Base-by-base conservation (phyloP, 2,329 filamentous ascomycete genomes). In the Hypoxylon sp. region DNA sequence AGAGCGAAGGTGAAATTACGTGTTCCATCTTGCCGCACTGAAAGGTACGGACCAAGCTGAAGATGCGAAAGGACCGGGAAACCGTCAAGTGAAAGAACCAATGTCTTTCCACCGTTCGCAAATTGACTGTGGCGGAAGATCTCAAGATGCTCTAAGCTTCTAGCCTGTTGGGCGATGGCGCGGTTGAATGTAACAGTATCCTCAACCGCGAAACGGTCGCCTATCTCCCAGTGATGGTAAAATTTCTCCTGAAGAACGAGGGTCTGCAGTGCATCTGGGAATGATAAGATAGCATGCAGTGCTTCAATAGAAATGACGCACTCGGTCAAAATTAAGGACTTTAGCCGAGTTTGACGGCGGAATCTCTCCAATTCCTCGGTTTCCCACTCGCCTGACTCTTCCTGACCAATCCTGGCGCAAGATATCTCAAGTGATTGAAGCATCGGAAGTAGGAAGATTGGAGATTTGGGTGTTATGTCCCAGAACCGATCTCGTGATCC, bases 401-500 rank as follows among this genome's bases (percentile, higher is more conserved):
- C 39, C 39, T 65, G 54, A 9, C 59, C 51, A 16, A 70, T 55
- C 5, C 29, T 59, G 21, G 59, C 64, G 29, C 61, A 65, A 7
- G 64, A 68, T 52, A 70, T 68, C 45, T 68, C 58, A 11, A 70
- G 65, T 14, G 55, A 70, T 14, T 59, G 21, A 3, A 70, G 64
- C n/a, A 55, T 34, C 2, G 64, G 58, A 9, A 70, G 54, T 19
- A 70, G 46, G 23, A 70, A 70, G 5, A 70, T 63, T 16, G 67
- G 58, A 47, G 47, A 63, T 3, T 47, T 27, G 5, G 67, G 50
- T 11, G 61, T 45, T 58, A 68, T 56, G 11, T 55, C 37, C 67
- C 65, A 65, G 39, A 52, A 63, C 16, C 61, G 51, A 1, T n/a
- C 2, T 14, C 21, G 16, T 1, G 14, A 7, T 12, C 51, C 54